Evolutionary conservation across 192 early-diverging fungal species (phyloP).

Genomic region (Umbelopsis sp.): DNA sequence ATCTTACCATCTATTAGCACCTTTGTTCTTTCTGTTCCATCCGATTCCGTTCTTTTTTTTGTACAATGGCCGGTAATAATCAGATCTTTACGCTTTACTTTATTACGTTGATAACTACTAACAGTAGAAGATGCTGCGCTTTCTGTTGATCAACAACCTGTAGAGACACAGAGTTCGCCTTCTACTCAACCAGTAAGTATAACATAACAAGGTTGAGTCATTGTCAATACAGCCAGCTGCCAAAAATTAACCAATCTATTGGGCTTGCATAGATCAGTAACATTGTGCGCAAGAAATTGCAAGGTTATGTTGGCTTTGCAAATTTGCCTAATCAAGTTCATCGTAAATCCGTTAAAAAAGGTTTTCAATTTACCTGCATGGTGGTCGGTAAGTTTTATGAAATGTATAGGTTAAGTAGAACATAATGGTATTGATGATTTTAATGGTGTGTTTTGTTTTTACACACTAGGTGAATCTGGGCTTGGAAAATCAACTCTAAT

Average conservation of each 20-base stretch:
- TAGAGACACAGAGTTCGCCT: background rate
- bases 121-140: constrained; percentile 1
- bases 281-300: constrained; percentile 66
- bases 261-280: background rate
- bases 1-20: background rate
- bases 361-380: constrained; percentile 97
- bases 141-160: background rate
- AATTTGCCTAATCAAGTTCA: constrained; percentile 95
- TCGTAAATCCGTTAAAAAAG: constrained; percentile 91
- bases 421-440: background rate
- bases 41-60: background rate
- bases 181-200: constrained; percentile 13
- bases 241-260: background rate
- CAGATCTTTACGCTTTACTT: background rate
- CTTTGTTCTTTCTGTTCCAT: constrained; percentile 9
- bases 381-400: constrained; percentile 71
- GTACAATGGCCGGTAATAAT: constrained; percentile 9
- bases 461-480: constrained; percentile 68
- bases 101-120: background rate
- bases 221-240: background rate
- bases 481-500: constrained; percentile 97
- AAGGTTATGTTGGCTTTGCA: constrained; percentile 96
- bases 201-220: too few relatives aligned
- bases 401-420: background rate
- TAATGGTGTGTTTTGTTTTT: background rate